A percentile compares a stretch with the other conserved stretches of the same genome.
phyloP scores from a whole-genome alignment of 116 monocot species.

The Iris pallida region DNA sequence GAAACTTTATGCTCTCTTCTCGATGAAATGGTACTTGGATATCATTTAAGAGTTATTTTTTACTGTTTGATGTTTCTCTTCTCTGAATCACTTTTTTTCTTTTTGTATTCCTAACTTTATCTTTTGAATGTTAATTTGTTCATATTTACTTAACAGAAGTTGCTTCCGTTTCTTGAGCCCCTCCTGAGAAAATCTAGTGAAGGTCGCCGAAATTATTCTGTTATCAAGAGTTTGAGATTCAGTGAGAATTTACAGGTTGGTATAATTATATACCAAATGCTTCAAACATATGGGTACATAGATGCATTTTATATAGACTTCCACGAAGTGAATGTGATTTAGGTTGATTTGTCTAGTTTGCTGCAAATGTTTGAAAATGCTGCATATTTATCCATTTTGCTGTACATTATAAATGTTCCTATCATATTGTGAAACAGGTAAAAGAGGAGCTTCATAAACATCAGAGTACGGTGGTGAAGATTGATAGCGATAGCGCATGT shows the following conservation, averaged over 20 bases:
- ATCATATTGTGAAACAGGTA: slow-evolving; percentile 35
- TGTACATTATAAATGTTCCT: too few relatives aligned
- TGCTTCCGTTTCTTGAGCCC: slow-evolving; percentile 87
- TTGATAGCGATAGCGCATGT: slow-evolving; percentile 82
- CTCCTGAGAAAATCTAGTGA: slow-evolving; percentile 92
- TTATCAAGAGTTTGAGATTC: slow-evolving; percentile 78
- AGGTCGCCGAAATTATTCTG: slow-evolving; percentile 65
- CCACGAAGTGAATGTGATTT: neutral
- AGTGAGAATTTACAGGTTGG: slow-evolving; percentile 89
- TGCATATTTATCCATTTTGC: too few relatives aligned
- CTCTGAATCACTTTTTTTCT: too few relatives aligned
- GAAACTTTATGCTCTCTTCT: too few relatives aligned
- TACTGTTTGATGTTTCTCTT: too few relatives aligned
- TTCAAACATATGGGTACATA: neutral
- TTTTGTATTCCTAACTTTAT: too few relatives aligned
- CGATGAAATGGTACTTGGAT: too few relatives aligned
- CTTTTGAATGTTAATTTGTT: too few relatives aligned
- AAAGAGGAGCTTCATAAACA: slow-evolving; percentile 83
- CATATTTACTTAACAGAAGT: slow-evolving; percentile 38
- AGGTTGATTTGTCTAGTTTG: neutral
- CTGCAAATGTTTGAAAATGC: too few relatives aligned
- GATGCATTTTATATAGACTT: neutral
- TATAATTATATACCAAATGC: slow-evolving; percentile 1
- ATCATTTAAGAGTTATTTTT: too few relatives aligned
- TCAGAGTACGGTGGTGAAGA: slow-evolving; percentile 58